Base-by-base conservation (phyloP, 495 filamentous ascomycete genomes). In the Penicilliopsis zonata region DNA sequence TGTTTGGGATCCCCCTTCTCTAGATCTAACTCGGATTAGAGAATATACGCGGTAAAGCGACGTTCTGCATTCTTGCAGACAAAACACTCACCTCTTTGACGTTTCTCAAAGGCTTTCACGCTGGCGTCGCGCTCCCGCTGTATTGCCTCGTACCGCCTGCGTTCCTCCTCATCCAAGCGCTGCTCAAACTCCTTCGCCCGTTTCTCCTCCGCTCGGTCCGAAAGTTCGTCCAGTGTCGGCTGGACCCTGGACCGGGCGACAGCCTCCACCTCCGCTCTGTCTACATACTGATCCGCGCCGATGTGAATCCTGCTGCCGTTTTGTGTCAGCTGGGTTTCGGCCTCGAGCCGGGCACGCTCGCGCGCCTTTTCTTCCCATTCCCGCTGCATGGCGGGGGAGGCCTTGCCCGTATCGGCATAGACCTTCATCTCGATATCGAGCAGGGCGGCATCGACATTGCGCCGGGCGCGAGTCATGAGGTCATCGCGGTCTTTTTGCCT, bases 161-260 rank as follows among this genome's bases (percentile, higher is more conserved):
- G 40, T 41, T 72, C 57, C 38, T 72, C 65, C 28, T 63, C 55
- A 36, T 78, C 70, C 14, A 75, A 52, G 9, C 66, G 58, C 10
- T 57, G 52, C 41, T 77, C 76, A 21, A 72, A 46, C 28, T 79
- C 72, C 33, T 66, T 55, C 8, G 74, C 74, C 23, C 65, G 63
- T 43, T 82, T 75, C 29, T 60, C 59, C 45, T 88, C 82, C 0
- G 80, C 78, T 19, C 72, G 76, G 13, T 78, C 76, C 30, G 76
- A 74, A 22, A 98, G 92, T 42, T 94, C 84, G 46, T 95, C 82
- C n/a, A 98, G 52, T 0, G 90, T 72, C 12, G 90, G 90, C 52
- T 85, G 82, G n/a, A 98, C 67, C 44, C 79, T 76, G 19, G 69
- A 67, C 7, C 72, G 72, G 0, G 90, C 90, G 38, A 95, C 76